phyloP scores from a whole-genome alignment of 78 protist species.

The Dictyostelium purpureum region DNA sequence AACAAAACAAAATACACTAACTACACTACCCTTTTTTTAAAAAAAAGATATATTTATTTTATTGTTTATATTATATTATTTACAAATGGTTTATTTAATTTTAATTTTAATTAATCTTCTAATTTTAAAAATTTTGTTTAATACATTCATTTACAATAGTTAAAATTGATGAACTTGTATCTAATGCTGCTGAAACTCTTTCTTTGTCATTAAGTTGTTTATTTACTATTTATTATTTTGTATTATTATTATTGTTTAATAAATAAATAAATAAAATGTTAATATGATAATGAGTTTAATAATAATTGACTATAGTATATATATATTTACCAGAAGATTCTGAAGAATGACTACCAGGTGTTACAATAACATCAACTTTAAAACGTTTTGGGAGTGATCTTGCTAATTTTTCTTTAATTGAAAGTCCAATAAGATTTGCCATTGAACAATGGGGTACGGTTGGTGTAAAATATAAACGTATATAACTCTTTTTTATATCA shows the following conservation, averaged over 20 bases:
- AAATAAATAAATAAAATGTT: background rate
- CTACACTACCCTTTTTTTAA: background rate
- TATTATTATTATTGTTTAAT: background rate
- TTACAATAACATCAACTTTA: conserved; percentile 83
- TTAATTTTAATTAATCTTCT: too few relatives aligned
- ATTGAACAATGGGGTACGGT: conserved; percentile 95
- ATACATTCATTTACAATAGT: conserved; percentile 74
- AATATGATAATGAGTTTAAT: background rate
- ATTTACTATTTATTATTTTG: conserved; percentile 71
- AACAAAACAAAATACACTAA: background rate
- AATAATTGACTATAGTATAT: conserved; percentile 3
- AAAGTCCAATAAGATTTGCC: conserved; percentile 95
- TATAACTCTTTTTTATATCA: conserved; percentile 32
- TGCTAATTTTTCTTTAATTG: conserved; percentile 89
- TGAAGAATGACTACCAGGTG: conserved; percentile 75
- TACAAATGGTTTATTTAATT: too few relatives aligned
- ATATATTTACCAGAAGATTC: conserved; percentile 33
- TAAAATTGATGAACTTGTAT: conserved; percentile 64
- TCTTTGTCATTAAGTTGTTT: conserved; percentile 96
- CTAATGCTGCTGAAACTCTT: conserved; percentile 93
- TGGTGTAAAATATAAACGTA: conserved; percentile 90
- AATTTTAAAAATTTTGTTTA: too few relatives aligned
- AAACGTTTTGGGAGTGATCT: conserved; percentile 86
- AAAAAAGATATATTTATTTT: too few relatives aligned
- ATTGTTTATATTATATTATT: too few relatives aligned